phyloP scores from a whole-genome alignment of 1,139 yeast species.

The Candida freyschussii region DNA sequence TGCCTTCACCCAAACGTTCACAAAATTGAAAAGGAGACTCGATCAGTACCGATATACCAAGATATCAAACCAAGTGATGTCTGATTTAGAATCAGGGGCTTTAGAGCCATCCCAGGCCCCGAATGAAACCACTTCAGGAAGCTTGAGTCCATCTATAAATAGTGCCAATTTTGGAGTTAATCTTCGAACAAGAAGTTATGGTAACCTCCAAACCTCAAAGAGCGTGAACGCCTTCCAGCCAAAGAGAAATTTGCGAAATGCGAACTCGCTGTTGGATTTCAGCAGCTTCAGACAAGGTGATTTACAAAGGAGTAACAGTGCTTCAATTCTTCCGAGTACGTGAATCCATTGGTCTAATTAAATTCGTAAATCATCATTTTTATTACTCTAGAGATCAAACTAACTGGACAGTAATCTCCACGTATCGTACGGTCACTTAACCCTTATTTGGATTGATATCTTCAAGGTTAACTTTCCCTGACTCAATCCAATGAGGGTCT shows the following conservation, averaged over 20 bases:
- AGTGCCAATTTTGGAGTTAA: conserved; percentile 12
- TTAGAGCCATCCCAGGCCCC: background rate
- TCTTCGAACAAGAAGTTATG: conserved; percentile 24
- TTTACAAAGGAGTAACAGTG: conserved; percentile 13
- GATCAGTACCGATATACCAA: conserved; percentile 19
- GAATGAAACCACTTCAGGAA: conserved; percentile 15
- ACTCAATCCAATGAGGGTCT: conserved; percentile 75
- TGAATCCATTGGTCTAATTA: too few relatives aligned
- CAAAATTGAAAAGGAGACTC: conserved; percentile 14
- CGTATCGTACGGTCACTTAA: too few relatives aligned
- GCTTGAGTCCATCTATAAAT: conserved; percentile 21
- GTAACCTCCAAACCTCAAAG: conserved; percentile 16
- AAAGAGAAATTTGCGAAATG: conserved; percentile 12
- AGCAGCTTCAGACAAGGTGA: conserved; percentile 16
- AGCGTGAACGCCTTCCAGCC: conserved; percentile 7
- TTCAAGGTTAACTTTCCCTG: conserved; percentile 61
- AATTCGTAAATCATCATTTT: too few relatives aligned
- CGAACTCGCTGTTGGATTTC: conserved; percentile 19
- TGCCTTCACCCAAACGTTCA: conserved; percentile 9
- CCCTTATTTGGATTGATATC: too few relatives aligned
- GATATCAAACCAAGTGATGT: conserved; percentile 17
- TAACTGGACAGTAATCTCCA: too few relatives aligned
- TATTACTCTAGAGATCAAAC: too few relatives aligned
- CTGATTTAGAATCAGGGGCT: conserved; percentile 22
- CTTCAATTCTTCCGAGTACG: conserved; percentile 4